Base-by-base conservation (phyloP, 139 green algal species). In the Yamagishiella unicocca region DNA sequence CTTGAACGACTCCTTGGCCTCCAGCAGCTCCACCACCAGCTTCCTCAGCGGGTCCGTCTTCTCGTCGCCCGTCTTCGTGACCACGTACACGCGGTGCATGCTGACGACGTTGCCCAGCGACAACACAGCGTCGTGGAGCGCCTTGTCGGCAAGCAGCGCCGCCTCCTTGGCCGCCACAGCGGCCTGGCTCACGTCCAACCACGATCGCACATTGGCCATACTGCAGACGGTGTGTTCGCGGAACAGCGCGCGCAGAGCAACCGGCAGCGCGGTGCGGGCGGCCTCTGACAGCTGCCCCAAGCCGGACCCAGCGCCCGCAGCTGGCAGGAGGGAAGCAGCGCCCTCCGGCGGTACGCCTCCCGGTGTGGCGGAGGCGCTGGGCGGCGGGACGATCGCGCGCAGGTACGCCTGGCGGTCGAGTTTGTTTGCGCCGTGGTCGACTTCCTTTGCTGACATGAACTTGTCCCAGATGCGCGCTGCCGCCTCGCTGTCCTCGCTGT, bases 1-100 rank as follows among this genome's bases (percentile, higher is more conserved):
- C 78, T 90, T 91, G 68, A 93, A 90, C 4, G 35, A 74, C 76
- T 93, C 90, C 87, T 91, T 93, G 38, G 87, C 90, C 62, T 86
- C 46, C 37, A 93, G 64, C 78, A 93, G 33, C 64, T 91, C 87
- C 29, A 91, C 3, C 12, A 93, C 87, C 31, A 93, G 35, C 29
- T 62, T 84, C 21, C 90, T 83, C 55, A 91, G 46, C 61, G 87
- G 73, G 38, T 88, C 55, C 38, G 78, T 66, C 87, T 87, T 80
- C 55, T 81, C 70, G 40, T 88, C 83, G 33, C 85, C 86, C 10
- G 74, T 88, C 46, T 78, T 68, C 40, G 81, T 89, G n/a, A 86
- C 66, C 82, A 92, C 73, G 68, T 92, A 92, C 67, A 92, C 82
- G 0, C 85, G 88, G 58, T 87, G 80, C 37, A 92, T 88, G 66